Percentiles rank a stretch among this genome's conserved stretches.
phyloP scores from a whole-genome alignment of 768 basidiomycete species.

The Pholiota molesta region DNA sequence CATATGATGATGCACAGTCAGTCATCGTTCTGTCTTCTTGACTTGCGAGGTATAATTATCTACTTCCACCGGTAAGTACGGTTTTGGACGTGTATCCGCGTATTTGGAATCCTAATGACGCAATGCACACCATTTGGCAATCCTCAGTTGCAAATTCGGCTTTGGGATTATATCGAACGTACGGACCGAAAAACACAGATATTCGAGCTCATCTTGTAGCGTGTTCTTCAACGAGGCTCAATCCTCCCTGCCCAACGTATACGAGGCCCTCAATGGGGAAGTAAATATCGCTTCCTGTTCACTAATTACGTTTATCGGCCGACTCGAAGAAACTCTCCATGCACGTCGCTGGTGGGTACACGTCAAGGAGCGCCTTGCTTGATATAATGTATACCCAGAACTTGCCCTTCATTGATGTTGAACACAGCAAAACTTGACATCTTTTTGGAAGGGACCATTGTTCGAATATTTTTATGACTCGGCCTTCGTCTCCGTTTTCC shows the following conservation, averaged over 20 bases:
- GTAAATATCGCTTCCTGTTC: constrained; percentile 15
- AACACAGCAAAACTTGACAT: background rate
- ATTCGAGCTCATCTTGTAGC: constrained; percentile 9
- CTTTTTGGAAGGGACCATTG: background rate
- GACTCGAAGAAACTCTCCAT: constrained; percentile 9
- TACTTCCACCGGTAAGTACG: background rate
- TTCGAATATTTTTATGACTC: background rate
- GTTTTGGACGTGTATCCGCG: constrained; percentile 7
- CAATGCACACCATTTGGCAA: background rate
- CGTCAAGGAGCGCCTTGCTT: constrained; percentile 11
- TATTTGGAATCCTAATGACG: constrained; percentile 7
- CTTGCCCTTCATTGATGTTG: background rate
- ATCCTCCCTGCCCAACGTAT: background rate
- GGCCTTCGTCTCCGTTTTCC: background rate
- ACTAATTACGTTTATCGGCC: constrained; percentile 25
- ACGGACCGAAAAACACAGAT: constrained; percentile 7
- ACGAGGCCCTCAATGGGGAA: constrained; percentile 17
- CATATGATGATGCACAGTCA: background rate
- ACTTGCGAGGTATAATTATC: background rate
- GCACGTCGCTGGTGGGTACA: constrained; percentile 5
- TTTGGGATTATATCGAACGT: background rate
- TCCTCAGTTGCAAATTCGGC: background rate
- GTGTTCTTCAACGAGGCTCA: constrained; percentile 10
- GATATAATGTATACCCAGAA: background rate
- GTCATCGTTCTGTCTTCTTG: no score